Evolutionary conservation across 768 basidiomycete species (phyloP).

Genomic region (Pleurotus tuoliensis): DNA sequence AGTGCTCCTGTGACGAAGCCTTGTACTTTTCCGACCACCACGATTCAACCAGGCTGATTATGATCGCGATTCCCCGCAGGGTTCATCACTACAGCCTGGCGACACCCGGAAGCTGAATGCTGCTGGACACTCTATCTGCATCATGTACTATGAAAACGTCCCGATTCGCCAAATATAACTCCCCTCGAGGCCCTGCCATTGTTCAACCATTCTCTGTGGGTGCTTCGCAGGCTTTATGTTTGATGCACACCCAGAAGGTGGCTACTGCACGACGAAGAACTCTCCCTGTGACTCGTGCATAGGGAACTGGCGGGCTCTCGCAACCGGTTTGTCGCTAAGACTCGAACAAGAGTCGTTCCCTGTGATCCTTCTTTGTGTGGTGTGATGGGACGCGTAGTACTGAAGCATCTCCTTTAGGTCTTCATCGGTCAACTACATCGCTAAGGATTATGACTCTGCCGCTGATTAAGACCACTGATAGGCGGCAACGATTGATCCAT

Average conservation of each 20-base stretch:
- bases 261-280: not conserved
- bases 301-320: not conserved
- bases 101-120: not conserved
- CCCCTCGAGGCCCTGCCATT: not conserved
- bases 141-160: not conserved
- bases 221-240: not conserved
- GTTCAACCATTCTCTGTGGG: not conserved
- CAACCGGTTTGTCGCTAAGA: not conserved
- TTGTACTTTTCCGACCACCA: conserved; percentile 4
- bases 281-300: not conserved
- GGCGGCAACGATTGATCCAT: not conserved
- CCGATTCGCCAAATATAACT: not conserved
- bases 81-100: not conserved
- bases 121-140: not conserved
- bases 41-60: not conserved
- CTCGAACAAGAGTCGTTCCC: not conserved
- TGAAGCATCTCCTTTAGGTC: not conserved
- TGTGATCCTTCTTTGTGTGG: not conserved
- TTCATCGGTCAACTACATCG: not conserved
- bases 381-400: not conserved
- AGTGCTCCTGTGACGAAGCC: conserved; percentile 1
- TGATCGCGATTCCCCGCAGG: not conserved
- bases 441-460: not conserved
- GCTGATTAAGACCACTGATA: not conserved
- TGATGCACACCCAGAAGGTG: not conserved